phyloP scores from a whole-genome alignment of 495 filamentous ascomycete genomes.

The Usnea hakonensis region DNA sequence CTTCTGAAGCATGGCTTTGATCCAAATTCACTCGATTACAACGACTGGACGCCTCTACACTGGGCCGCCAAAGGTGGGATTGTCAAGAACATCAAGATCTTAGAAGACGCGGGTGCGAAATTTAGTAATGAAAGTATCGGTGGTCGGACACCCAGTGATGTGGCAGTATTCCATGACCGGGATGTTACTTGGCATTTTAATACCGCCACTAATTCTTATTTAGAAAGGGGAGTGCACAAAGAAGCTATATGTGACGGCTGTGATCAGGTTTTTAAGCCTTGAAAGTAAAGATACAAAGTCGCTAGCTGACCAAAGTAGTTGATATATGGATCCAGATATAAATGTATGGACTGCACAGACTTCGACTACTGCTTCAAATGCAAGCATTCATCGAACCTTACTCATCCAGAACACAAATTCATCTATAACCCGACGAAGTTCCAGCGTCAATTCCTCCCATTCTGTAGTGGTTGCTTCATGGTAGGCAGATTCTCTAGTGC shows the following conservation, averaged over 20 bases:
- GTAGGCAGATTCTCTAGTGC: too few species aligned
- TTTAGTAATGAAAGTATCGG: not conserved
- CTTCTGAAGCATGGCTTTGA: not conserved
- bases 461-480: too few species aligned
- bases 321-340: not conserved
- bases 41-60: not conserved
- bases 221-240: not conserved
- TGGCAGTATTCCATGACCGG: not conserved
- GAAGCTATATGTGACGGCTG: not conserved
- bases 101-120: not conserved
- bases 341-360: not conserved
- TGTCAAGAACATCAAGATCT: not conserved
- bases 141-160: not conserved
- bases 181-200: too few species aligned
- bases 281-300: not conserved
- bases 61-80: not conserved
- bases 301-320: not conserved
- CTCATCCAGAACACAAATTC: not conserved
- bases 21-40: not conserved
- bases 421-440: not conserved
- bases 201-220: too few species aligned
- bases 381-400: not conserved
- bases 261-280: not conserved
- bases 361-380: conserved; percentile 1
- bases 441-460: too few species aligned